Conservation (phyloP, 768 basidiomycete genomes). For the Xerocomellus dryophilus region DNA sequence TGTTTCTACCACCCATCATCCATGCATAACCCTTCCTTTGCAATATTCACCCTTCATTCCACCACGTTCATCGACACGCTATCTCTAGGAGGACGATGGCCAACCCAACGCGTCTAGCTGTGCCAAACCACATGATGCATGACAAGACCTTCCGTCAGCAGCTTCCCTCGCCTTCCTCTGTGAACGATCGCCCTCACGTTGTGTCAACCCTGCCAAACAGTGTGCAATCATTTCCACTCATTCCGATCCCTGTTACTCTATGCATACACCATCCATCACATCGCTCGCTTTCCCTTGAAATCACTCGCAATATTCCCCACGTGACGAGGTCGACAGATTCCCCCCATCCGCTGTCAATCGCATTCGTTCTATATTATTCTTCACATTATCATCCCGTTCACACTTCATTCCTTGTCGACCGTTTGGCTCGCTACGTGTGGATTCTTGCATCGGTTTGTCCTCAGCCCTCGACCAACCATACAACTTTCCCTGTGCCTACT, state of each 20-base stretch:
- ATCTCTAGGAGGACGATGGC: conserved; percentile 33
- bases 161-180: conserved; percentile 9
- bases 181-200: conserved; percentile 10
- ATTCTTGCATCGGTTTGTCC: conserved; percentile 33
- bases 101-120: conserved; percentile 13
- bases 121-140: conserved; percentile 22
- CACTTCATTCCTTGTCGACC: conserved; percentile 34
- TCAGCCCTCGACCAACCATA: conserved; percentile 23
- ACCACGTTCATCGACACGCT: conserved; percentile 49
- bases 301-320: conserved; percentile 44
- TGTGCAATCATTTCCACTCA: conserved; percentile 42
- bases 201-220: conserved; percentile 25
- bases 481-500: conserved; percentile 32
- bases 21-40: conserved; percentile 61
- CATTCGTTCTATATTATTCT: conserved; percentile 78
- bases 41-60: conserved; percentile 55
- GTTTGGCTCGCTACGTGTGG: conserved; percentile 34
- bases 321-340: conserved; percentile 55
- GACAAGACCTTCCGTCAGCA: conserved; percentile 6
- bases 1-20: conserved; percentile 62
- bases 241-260: conserved; percentile 46
- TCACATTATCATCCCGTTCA: conserved; percentile 67
- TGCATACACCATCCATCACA: conserved; percentile 55
- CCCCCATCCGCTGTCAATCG: conserved; percentile 42
- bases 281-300: conserved; percentile 41